These are phyloP conservation scores for Colletotrichum phormii DNA, from an alignment of 2,329 filamentous ascomycete species.

Conservation along the genomic window DNA sequence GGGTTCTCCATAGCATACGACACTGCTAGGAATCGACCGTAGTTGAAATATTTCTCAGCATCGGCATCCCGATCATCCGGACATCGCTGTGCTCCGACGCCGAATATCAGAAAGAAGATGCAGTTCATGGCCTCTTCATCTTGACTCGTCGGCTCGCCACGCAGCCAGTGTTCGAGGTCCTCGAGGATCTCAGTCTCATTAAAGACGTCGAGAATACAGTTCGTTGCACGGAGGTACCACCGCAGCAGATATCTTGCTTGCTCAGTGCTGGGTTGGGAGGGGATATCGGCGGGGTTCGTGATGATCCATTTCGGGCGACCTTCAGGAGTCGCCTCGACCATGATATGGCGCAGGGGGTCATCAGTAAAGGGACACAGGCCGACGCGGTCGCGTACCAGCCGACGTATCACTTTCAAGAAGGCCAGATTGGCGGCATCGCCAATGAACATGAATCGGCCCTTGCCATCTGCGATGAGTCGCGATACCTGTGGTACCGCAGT, in stretches of 20 bases:
- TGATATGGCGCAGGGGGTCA: slow-evolving; percentile 47
- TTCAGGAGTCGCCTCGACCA: slow-evolving; percentile 48
- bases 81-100: slow-evolving; percentile 47
- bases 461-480: slow-evolving; percentile 46
- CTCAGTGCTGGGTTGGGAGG: slow-evolving; percentile 37
- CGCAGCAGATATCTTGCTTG: slow-evolving; percentile 44
- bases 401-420: slow-evolving; percentile 48
- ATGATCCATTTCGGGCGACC: slow-evolving; percentile 42
- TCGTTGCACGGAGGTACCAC: slow-evolving; percentile 46
- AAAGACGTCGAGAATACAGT: slow-evolving; percentile 47
- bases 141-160: slow-evolving; percentile 17
- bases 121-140: slow-evolving; percentile 34
- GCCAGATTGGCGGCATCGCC: slow-evolving; percentile 50
- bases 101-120: slow-evolving; percentile 44
- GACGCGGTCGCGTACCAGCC: slow-evolving; percentile 45
- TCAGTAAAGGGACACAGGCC: slow-evolving; percentile 47
- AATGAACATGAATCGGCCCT: slow-evolving; percentile 49
- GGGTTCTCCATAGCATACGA: slow-evolving; percentile 50
- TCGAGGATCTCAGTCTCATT: slow-evolving; percentile 43
- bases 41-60: slow-evolving; percentile 48
- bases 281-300: slow-evolving; percentile 36
- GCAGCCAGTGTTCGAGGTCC: slow-evolving; percentile 44
- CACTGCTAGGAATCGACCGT: slow-evolving; percentile 48
- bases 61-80: slow-evolving; percentile 47
- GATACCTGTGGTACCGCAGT: slow-evolving; percentile 41